These are phyloP conservation scores for Trichoderma harzianum DNA, from an alignment of 2,329 filamentous ascomycete genomes.

Conservation along the genomic window DNA sequence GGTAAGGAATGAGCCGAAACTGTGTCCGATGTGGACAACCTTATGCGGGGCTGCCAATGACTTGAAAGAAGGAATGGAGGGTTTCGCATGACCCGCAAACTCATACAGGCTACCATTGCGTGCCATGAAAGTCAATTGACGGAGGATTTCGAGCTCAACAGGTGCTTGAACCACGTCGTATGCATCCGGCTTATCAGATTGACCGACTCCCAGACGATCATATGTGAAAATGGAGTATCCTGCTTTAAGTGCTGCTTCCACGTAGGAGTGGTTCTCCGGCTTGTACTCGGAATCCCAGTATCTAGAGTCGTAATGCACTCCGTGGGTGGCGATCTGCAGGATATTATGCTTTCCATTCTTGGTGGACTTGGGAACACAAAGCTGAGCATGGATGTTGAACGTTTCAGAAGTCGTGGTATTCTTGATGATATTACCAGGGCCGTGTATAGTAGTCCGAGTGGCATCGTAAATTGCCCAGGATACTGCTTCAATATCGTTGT, in stretches of 20 bases:
- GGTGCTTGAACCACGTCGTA: slow-evolving; percentile 9
- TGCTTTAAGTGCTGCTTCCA: slow-evolving; percentile 3
- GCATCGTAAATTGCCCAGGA: slow-evolving; percentile 12
- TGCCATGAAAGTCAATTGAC: slow-evolving; percentile 8
- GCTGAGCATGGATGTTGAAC: slow-evolving; percentile 6
- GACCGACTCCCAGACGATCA: slow-evolving; percentile 4
- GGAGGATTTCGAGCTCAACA: slow-evolving; percentile 5
- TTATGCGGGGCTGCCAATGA: not conserved
- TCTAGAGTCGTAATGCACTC: slow-evolving; percentile 11
- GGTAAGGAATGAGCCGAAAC: slow-evolving; percentile 8
- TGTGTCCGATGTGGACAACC: slow-evolving; percentile 11
- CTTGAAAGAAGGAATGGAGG: not conserved
- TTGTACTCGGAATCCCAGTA: slow-evolving; percentile 13
- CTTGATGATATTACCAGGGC: not conserved
- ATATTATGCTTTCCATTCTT: not conserved
- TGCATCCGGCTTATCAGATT: slow-evolving; percentile 6
- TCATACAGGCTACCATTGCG: slow-evolving; percentile 8
- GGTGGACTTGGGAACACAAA: not conserved
- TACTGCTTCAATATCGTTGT: slow-evolving; percentile 9
- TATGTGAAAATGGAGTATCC: slow-evolving; percentile 8
- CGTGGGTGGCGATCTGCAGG: slow-evolving; percentile 10
- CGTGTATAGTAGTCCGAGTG: not conserved
- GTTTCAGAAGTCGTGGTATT: slow-evolving; percentile 2
- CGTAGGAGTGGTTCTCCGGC: slow-evolving; percentile 11
- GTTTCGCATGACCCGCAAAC: not conserved